phyloP scores from a whole-genome alignment of 805 yeast genomes.

The Wickerhamomyces sydowiorum region DNA sequence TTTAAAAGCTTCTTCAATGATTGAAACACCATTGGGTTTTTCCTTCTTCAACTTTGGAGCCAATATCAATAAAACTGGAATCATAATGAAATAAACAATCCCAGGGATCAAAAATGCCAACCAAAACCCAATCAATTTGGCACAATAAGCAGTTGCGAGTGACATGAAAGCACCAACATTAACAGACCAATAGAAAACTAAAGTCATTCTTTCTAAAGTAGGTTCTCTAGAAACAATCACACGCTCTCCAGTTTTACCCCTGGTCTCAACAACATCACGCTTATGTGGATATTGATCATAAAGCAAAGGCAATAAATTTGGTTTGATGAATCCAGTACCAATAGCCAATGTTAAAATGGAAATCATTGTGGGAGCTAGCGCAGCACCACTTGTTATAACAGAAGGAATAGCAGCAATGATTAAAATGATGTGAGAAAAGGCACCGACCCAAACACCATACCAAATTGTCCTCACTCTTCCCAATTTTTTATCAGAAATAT shows the following conservation, averaged over 20 bases:
- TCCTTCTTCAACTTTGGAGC: slow-evolving; percentile 23
- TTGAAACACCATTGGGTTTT: slow-evolving; percentile 29
- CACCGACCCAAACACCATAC: slow-evolving; percentile 52
- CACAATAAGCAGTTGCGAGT: slow-evolving; percentile 72
- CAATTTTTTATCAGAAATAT: slow-evolving; percentile 66
- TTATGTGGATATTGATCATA: slow-evolving; percentile 69
- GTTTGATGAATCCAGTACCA: slow-evolving; percentile 79
- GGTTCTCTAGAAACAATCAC: slow-evolving; percentile 66
- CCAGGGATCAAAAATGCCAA: slow-evolving; percentile 72
- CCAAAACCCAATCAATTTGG: slow-evolving; percentile 60
- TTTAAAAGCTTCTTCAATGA: slow-evolving; percentile 37
- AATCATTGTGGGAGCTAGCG: slow-evolving; percentile 54
- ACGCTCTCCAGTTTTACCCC: slow-evolving; percentile 56
- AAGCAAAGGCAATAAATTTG: slow-evolving; percentile 63
- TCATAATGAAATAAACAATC: slow-evolving; percentile 47
- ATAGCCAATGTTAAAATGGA: slow-evolving; percentile 50
- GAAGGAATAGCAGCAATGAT: slow-evolving; percentile 65
- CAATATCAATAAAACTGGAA: slow-evolving; percentile 37
- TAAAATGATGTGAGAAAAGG: slow-evolving; percentile 56
- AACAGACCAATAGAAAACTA: slow-evolving; percentile 71
- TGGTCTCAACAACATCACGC: slow-evolving; percentile 51
- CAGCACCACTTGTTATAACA: slow-evolving; percentile 38
- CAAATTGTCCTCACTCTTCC: slow-evolving; percentile 70
- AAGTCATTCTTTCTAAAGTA: slow-evolving; percentile 68
- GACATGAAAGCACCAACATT: slow-evolving; percentile 72